phyloP scores from a whole-genome alignment of 1,284 basidiomycete genomes.

The Meripilus lineatus region DNA sequence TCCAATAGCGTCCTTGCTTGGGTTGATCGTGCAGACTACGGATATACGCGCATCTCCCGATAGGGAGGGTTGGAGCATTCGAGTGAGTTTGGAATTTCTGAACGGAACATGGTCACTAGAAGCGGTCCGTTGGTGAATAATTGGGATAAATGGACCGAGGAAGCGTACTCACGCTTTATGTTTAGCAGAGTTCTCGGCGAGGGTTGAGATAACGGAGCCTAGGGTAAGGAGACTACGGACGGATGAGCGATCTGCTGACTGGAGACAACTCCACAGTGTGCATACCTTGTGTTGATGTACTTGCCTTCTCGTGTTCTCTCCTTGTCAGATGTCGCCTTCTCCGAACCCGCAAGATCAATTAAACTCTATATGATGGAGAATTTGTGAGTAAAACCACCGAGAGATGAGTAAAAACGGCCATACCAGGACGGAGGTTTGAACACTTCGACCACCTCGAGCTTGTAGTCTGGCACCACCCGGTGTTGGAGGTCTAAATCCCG shows the following conservation, averaged over 20 bases:
- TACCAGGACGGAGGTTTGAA: slow-evolving; percentile 79
- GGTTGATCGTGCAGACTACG: slow-evolving; percentile 94
- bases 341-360: slow-evolving; percentile 96
- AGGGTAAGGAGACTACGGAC: slow-evolving; percentile 74
- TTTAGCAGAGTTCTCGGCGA: slow-evolving; percentile 83
- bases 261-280: slow-evolving; percentile 6
- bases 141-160: background rate
- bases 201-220: slow-evolving; percentile 83
- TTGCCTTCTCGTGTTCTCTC: slow-evolving; percentile 89
- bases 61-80: slow-evolving; percentile 92
- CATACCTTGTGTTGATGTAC: slow-evolving; percentile 85
- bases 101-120: slow-evolving; percentile 88
- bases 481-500: slow-evolving; percentile 56
- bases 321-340: slow-evolving; percentile 92
- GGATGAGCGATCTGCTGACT: too few relatives aligned
- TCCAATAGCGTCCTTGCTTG: slow-evolving; percentile 65
- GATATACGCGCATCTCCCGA: slow-evolving; percentile 94
- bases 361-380: slow-evolving; percentile 49
- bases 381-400: background rate
- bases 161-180: slow-evolving; percentile 51
- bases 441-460: slow-evolving; percentile 66
- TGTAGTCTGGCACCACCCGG: slow-evolving; percentile 64
- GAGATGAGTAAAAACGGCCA: background rate
- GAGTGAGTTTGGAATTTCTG: slow-evolving; percentile 92
- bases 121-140: slow-evolving; percentile 2